These are phyloP conservation scores for Fusarium fracticaudum DNA, from an alignment of 2,329 filamentous ascomycete species.

Conservation along the genomic window DNA sequence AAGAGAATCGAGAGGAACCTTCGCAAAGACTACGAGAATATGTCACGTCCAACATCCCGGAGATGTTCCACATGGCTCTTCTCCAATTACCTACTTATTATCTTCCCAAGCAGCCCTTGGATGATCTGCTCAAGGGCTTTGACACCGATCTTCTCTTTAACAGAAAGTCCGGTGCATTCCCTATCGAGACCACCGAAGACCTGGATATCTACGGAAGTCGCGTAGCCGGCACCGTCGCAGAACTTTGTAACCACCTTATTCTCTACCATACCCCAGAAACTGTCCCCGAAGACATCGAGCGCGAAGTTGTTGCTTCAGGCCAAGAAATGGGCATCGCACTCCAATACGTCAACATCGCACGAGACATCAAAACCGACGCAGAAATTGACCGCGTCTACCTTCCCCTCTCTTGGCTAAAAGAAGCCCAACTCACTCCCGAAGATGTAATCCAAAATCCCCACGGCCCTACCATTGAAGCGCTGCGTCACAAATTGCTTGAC, in stretches of 20 bases:
- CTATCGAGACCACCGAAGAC: conserved; percentile 67
- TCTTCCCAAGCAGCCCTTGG: conserved; percentile 68
- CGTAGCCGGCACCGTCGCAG: conserved; percentile 78
- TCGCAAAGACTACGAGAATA: conserved; percentile 43
- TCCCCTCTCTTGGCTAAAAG: conserved; percentile 70
- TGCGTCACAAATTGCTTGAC: conserved; percentile 65
- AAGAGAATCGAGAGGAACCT: neutral
- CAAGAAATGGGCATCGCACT: conserved; percentile 76
- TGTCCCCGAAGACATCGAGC: neutral
- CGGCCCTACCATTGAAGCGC: conserved; percentile 49
- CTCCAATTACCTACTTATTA: conserved; percentile 66
- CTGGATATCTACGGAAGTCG: conserved; percentile 71
- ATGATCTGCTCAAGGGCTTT: conserved; percentile 73
- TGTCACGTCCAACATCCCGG: conserved; percentile 62
- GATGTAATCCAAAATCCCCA: conserved; percentile 62
- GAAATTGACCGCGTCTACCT: conserved; percentile 74
- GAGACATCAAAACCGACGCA: conserved; percentile 76
- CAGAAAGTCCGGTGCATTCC: conserved; percentile 48
- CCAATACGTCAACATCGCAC: conserved; percentile 82
- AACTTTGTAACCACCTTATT: conserved; percentile 73
- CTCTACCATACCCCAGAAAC: conserved; percentile 62
- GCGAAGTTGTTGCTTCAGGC: conserved; percentile 62
- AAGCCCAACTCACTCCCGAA: conserved; percentile 62
- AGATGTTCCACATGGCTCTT: conserved; percentile 62
- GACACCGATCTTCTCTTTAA: conserved; percentile 72